phyloP scores from a whole-genome alignment of 768 basidiomycete genomes.

The Collybia sordida region DNA sequence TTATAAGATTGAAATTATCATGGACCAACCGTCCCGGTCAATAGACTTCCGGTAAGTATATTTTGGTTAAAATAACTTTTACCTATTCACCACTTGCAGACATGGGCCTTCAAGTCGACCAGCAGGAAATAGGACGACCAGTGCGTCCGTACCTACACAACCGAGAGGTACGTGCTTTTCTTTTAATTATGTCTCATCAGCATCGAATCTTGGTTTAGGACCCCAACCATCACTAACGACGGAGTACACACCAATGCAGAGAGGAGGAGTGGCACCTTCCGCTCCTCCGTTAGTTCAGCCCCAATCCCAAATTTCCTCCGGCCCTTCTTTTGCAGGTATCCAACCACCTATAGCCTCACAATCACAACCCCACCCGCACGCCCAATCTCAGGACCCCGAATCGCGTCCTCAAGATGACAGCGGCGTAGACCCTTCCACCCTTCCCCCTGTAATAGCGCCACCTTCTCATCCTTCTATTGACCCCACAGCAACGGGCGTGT shows the following conservation, averaged over 20 bases:
- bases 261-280: slow-evolving; percentile 42
- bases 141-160: slow-evolving; percentile 28
- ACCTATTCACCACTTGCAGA: slow-evolving; percentile 17
- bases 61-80: neutral
- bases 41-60: slow-evolving; percentile 66
- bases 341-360: slow-evolving; percentile 7
- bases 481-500: slow-evolving; percentile 58
- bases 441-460: slow-evolving; percentile 69
- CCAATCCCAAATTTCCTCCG: slow-evolving; percentile 10
- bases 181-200: neutral
- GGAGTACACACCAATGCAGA: slow-evolving; percentile 76
- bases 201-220: slow-evolving; percentile 17
- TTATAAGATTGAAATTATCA: slow-evolving; percentile 89
- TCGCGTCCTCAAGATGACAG: slow-evolving; percentile 33
- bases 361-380: slow-evolving; percentile 11
- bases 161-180: slow-evolving; percentile 24
- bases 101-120: slow-evolving; percentile 33
- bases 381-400: slow-evolving; percentile 14
- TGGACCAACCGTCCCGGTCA: slow-evolving; percentile 74
- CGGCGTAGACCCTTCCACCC: slow-evolving; percentile 60
- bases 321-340: slow-evolving; percentile 17
- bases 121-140: slow-evolving; percentile 27
- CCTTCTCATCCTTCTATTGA: slow-evolving; percentile 82
- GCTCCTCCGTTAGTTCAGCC: slow-evolving; percentile 18
- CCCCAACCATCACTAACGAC: slow-evolving; percentile 68